Base-by-base conservation (phyloP, 495 filamentous ascomycete genomes). In the Talaromyces proteolyticus region DNA sequence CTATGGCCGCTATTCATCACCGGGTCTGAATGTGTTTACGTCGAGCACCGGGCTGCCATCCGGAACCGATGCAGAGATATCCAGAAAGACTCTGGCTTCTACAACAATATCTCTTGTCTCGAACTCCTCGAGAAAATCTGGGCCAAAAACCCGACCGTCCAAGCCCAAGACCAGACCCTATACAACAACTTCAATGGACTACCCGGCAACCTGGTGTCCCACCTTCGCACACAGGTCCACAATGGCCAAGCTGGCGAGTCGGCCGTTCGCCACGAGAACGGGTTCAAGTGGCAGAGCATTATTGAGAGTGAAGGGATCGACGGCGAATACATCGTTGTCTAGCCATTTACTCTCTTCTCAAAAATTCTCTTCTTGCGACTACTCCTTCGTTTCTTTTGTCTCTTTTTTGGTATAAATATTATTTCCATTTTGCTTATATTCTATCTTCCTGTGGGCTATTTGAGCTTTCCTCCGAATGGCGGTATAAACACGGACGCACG, bases 1-100 rank as follows among this genome's bases (percentile, higher is more conserved):
- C 81, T 97, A 2, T 97, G 92, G 92, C 91, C 92, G 7, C 76
- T 96, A 8, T 96, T 96, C 62, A 86, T 96, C 44, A 85, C 84
- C 0, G 91, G 92, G 23, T 89, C 88, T 19, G 92, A 96, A 70
- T 95, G 91, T 61, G 87, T 95, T 47, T 83, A 86, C 47, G 86
- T 89, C 54, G 71, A 83, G 34, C 87, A 95, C 53, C 84, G 91
- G 48, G 74, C 77, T 24, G 77, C 90, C 42, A 85, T 97, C 42
- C 80, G 89, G 17, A 69, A 80, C 56, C 81, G 91, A 44, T 95
- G 90, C 70, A 72, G 82, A 36, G 89, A 92, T 62, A 90, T 96
- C 57, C 88, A 89, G 72, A 77, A 81, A 20, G 86, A 91, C 58
- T 89, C 85, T 39, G 91, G 90, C 12, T 95, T 96, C 63, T 87